Evolutionary conservation across 2,329 filamentous ascomycete species (phyloP).

Genomic region (Arachnopeziza araneosa): DNA sequence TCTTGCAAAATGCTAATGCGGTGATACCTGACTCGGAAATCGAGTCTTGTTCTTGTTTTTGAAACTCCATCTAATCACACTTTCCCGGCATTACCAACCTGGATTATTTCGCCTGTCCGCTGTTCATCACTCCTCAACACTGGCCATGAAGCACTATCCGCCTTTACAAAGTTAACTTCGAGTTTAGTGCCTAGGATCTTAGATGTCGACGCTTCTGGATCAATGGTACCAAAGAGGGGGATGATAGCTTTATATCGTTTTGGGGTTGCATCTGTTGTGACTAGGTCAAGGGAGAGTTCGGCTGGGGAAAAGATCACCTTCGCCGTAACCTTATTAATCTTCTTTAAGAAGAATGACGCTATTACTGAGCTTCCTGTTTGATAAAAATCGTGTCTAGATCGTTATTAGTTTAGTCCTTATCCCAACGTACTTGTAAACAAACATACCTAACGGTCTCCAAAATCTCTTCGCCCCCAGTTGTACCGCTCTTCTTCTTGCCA

Average conservation of each 20-base stretch:
- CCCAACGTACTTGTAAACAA: constrained; percentile 4
- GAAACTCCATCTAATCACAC: constrained; percentile 17
- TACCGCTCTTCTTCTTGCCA: constrained; percentile 57
- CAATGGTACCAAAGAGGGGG: constrained; percentile 71
- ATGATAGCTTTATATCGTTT: constrained; percentile 76
- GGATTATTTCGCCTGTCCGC: constrained; percentile 73
- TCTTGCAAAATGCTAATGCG: neutral
- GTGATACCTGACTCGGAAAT: neutral
- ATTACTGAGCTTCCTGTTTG: constrained; percentile 83
- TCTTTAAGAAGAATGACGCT: constrained; percentile 91
- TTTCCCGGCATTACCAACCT: constrained; percentile 74
- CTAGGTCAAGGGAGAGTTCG: constrained; percentile 70
- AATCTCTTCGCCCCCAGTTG: constrained; percentile 60
- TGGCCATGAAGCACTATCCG: constrained; percentile 61
- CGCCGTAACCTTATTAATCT: constrained; percentile 79
- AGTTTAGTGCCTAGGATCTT: constrained; percentile 68
- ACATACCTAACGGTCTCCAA: constrained; percentile 70
- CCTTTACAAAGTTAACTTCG: constrained; percentile 60
- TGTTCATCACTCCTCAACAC: constrained; percentile 61
- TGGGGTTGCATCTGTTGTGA: constrained; percentile 66
- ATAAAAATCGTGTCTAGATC: constrained; percentile 77
- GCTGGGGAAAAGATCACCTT: constrained; percentile 62
- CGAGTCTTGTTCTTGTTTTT: neutral
- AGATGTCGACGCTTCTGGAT: constrained; percentile 57
- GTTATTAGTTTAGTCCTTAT: neutral